Conservation (phyloP, 352 stramenopile genomes). For the Pythium biforme region DNA sequence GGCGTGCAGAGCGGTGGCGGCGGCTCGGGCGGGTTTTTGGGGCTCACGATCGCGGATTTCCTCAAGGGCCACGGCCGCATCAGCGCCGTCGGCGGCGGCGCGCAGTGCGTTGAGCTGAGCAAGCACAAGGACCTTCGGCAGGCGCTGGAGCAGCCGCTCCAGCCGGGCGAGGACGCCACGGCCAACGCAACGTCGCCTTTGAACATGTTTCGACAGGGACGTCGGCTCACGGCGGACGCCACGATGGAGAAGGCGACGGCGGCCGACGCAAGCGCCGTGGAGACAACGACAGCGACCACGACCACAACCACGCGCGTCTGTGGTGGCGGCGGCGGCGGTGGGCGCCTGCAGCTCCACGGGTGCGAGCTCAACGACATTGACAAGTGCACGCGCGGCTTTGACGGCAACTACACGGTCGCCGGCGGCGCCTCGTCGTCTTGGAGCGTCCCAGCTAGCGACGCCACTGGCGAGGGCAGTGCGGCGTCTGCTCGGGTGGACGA, state of each 20-base stretch:
- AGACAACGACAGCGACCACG: not conserved
- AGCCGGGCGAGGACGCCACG: not conserved
- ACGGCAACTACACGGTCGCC: slow-evolving; percentile 77
- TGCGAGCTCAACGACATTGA: slow-evolving; percentile 67
- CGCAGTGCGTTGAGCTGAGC: slow-evolving; percentile 39
- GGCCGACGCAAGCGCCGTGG: not conserved
- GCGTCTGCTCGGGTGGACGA: not conserved
- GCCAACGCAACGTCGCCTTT: not conserved
- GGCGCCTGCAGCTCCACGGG: slow-evolving; percentile 65
- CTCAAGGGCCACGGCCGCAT: slow-evolving; percentile 59
- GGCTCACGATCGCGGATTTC: slow-evolving; percentile 56
- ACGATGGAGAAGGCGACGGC: not conserved
- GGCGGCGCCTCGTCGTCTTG: slow-evolving; percentile 44
- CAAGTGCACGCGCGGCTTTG: slow-evolving; percentile 64
- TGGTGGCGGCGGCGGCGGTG: slow-evolving; percentile 68
- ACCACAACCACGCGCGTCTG: slow-evolving; percentile 35
- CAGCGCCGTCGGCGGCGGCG: slow-evolving; percentile 66
- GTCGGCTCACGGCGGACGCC: not conserved
- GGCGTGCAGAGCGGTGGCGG: slow-evolving; percentile 57
- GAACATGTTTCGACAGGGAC: not conserved
- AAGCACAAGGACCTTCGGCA: slow-evolving; percentile 1
- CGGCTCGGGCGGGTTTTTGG: slow-evolving; percentile 73
- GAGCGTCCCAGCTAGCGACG: slow-evolving; percentile 9
- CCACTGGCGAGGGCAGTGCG: slow-evolving; percentile 14
- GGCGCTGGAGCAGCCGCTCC: not conserved